Evolutionary conservation across 129 eudicot species (phyloP), one percentile per base, ranked within the genome.

Genomic region (Centaurea solstitialis): DNA sequence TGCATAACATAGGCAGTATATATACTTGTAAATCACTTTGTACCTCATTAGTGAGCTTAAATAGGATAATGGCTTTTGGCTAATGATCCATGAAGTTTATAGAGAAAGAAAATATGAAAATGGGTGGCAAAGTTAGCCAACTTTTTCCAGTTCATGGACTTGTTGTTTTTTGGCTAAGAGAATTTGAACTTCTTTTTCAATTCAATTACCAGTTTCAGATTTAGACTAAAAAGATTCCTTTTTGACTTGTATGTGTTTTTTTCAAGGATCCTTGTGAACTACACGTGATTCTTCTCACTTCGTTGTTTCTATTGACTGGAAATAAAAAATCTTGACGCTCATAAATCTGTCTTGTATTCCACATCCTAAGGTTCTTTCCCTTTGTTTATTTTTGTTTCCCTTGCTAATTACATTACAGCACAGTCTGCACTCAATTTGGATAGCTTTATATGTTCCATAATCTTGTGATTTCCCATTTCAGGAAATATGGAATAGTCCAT

Each of bases 401-500:
- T 59, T 7, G 68, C 28, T 64, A 64, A 21, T 21, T 64, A 21
- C 7, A 3, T 20, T 18, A 8, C 26, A 6, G 26, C 13, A 12
- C 67, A 61, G 68, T 21, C 68, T n/a, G 68, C 68, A 64, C 26
- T 64, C 26, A 64, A 21, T 22, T 7, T 64, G 12, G 35, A 53
- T 33, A 11, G 35, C 59, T 68, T 8, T 22, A 75, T 6, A 45
- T 45, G 73, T 5, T 53, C 9, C 50, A 21, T 47, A 41, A 61
- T 57, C 43, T 26, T 72, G 75, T 74, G 68, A 40, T 80, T 67
- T 80, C 30, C 22, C 10, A 59, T 83, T 26, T 62, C 87, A 92
- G 98, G 98, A 94, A 91, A 94, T 94, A 84, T 94, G 98, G 98
- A 94, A 94, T 43, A 85, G 98, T 77, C 97, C 98, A 26, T 94